These are phyloP conservation scores for Dalbergia cochinchinensis DNA, from an alignment of 306 rosid species.

Conservation along the genomic window DNA sequence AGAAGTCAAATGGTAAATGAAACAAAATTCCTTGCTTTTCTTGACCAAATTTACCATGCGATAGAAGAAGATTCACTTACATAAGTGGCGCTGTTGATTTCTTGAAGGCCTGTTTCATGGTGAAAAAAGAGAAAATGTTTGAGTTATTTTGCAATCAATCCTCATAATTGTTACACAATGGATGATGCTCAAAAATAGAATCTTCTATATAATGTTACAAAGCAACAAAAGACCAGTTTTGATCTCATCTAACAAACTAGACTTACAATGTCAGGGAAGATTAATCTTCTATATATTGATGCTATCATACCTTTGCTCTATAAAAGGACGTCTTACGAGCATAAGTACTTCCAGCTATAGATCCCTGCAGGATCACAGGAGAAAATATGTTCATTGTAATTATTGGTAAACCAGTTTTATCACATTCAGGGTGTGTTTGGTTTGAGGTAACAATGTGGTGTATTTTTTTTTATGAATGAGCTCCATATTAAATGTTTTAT, in stretches of 20 bases:
- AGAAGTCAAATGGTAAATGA: not conserved
- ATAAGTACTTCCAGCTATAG: not conserved
- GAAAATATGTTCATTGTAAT: not conserved
- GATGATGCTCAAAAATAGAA: not conserved
- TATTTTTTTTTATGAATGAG: too few species aligned
- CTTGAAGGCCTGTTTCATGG: constrained; percentile 33
- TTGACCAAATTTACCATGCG: not conserved
- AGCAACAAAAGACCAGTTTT: too few species aligned
- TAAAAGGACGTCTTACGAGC: too few species aligned
- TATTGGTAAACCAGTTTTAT: not conserved
- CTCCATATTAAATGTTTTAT: not conserved
- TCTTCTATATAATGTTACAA: too few species aligned
- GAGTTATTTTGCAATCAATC: not conserved
- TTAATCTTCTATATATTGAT: not conserved
- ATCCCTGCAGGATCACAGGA: constrained; percentile 41
- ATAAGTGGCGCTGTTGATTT: not conserved
- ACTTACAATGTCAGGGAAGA: not conserved
- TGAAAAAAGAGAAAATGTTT: not conserved
- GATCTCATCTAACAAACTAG: not conserved
- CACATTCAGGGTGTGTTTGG: not conserved
- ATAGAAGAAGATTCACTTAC: constrained; percentile 36
- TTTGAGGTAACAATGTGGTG: not conserved
- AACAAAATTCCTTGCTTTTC: not conserved
- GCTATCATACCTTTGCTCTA: constrained; percentile 39
- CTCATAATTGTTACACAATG: not conserved